Base-by-base conservation (phyloP, 805 yeast genomes). In the Ogataea minuta region DNA sequence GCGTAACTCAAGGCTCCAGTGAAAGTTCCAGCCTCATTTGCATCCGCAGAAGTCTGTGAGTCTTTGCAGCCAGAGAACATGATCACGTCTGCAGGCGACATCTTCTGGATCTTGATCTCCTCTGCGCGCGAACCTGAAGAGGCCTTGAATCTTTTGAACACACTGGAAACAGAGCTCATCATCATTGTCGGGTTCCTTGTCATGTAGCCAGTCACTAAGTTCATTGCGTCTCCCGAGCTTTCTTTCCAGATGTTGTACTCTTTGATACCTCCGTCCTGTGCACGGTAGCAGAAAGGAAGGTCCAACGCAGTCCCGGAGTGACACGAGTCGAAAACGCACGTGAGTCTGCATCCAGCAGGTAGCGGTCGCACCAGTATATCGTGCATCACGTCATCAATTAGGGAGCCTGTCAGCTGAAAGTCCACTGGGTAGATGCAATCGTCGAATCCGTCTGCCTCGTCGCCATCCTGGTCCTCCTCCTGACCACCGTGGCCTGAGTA, bases 1-100 rank as follows among this genome's bases (percentile, higher is more conserved):
- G 95, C 82, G 64, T 77, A 84, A 16, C 89, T 81, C 85, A 86
- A 81, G 4, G 95, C 95, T 41, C 95, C 95, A 0, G 93, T 84
- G 28, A 79, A 75, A 9, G 62, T 64, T 19, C 90, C 89, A 26
- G 76, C 79, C 55, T 82, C 87, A 14, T 66, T 68, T 0, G 95
- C 84, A 60, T 86, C 95, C 6, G 95, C 95, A 40, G 83, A 75
- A 0, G 95, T 86, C 63, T 86, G 95, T 36, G 76, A 71, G 62
- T 86, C 95, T 57, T 83, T 84, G 49, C 95, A 87, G 4, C 95
- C 95, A 3, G 88, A 79, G 39, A 86, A 66, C 62, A 78, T 74
- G 16, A 86, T 74, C 13, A 81, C 84, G 62, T 86, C 95, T 2
- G 91, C 90, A 1, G 88, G 76, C 0, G 88, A 75, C 48, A 80